Evolutionary conservation across 106 monocot genomes (phyloP).

Genomic region (Ottelia alismoides): DNA sequence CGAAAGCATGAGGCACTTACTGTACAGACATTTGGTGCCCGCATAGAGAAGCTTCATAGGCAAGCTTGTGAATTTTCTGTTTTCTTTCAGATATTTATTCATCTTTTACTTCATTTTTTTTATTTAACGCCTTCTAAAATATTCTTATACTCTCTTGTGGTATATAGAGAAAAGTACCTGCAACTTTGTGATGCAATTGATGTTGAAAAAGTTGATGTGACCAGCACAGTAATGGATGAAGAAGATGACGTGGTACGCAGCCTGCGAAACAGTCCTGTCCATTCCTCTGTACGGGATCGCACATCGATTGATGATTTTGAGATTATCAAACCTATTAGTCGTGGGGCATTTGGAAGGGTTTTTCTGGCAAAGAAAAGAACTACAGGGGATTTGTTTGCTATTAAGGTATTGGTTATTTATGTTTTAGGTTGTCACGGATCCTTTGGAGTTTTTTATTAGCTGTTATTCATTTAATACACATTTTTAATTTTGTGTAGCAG

Average conservation of each 20-base stretch:
- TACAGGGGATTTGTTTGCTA: constrained; percentile 98
- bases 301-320: constrained; percentile 99
- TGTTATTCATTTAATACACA: no score
- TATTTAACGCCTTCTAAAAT: neutral
- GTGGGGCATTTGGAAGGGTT: constrained; percentile 98
- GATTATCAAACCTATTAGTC: constrained; percentile 97
- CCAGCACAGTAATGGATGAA: constrained; percentile 85
- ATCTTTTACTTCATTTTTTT: constrained; percentile 1
- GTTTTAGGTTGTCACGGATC: no score
- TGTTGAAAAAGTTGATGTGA: constrained; percentile 74
- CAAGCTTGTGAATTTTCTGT: constrained; percentile 12
- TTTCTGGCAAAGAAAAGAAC: constrained; percentile 98
- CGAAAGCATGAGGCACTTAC: constrained; percentile 89
- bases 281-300: constrained; percentile 57
- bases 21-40: constrained; percentile 94
- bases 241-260: constrained; percentile 89
- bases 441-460: no score
- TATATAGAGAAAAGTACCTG: constrained; percentile 84
- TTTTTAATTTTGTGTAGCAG: no score
- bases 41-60: constrained; percentile 96
- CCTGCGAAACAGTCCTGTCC: constrained; percentile 81
- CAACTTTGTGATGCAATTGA: constrained; percentile 89
- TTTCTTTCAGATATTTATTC: neutral
- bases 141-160: constrained; percentile 4
- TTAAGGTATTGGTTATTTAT: constrained; percentile 48